phyloP scores from a whole-genome alignment of 768 basidiomycete genomes.

The Asterophora parasitica region DNA sequence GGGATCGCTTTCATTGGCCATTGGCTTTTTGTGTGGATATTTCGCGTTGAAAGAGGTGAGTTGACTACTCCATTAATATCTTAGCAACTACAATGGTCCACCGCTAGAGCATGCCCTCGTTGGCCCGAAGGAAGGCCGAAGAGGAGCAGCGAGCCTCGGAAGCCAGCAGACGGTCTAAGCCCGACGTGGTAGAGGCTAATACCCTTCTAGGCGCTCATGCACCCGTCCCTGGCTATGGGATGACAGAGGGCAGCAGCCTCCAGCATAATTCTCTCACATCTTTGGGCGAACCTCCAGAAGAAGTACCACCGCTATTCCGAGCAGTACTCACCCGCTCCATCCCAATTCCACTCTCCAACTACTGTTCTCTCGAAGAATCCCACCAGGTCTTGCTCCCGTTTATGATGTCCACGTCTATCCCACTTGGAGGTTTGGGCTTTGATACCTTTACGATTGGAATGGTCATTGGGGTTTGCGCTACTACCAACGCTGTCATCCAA shows the following conservation, averaged over 20 bases:
- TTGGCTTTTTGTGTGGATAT: conserved; percentile 19
- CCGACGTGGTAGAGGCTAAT: no score
- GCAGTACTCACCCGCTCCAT: conserved; percentile 26
- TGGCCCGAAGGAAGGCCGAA: not conserved
- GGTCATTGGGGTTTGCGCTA: conserved; percentile 30
- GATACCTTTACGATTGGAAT: conserved; percentile 36
- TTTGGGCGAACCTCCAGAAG: not conserved
- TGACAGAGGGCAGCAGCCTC: not conserved
- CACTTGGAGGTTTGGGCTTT: conserved; percentile 39
- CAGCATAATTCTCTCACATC: not conserved
- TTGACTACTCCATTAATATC: not conserved
- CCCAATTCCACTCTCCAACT: conserved; percentile 35
- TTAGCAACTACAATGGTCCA: not conserved
- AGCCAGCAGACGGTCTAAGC: not conserved
- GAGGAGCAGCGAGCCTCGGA: not conserved
- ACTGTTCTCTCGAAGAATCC: conserved; percentile 40
- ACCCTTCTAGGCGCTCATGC: not conserved
- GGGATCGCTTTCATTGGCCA: conserved; percentile 13
- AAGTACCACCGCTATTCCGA: conserved; percentile 14
- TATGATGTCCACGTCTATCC: conserved; percentile 39
- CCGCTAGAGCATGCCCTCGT: not conserved
- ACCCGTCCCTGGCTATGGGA: not conserved
- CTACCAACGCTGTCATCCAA: conserved; percentile 34
- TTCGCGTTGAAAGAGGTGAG: conserved; percentile 23
- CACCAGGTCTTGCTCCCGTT: conserved; percentile 37